phyloP scores from a whole-genome alignment of 768 basidiomycete genomes.

The Mycena sanguinolenta region DNA sequence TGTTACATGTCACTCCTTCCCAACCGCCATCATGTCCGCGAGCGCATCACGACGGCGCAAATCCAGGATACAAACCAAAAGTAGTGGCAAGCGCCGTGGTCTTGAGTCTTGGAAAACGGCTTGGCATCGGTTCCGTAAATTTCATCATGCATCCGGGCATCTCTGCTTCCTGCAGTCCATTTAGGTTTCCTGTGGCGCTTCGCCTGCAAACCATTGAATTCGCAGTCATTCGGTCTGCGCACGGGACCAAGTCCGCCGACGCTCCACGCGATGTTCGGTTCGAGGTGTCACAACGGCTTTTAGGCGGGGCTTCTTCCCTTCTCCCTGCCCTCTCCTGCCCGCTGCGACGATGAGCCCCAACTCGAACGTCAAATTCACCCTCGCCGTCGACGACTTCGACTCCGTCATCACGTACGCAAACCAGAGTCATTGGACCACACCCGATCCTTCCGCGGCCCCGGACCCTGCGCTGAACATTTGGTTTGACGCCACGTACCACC shows the following conservation, averaged over 20 bases:
- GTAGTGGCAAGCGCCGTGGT: too few relatives aligned
- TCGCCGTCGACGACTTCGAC: conserved; percentile 38
- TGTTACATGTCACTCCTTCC: too few relatives aligned
- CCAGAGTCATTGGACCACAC: conserved; percentile 36
- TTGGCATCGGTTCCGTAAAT: too few relatives aligned
- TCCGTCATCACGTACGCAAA: conserved; percentile 34
- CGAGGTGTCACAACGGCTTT: not conserved
- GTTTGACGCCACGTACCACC: conserved; percentile 36
- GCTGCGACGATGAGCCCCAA: not conserved
- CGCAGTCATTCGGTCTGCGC: conserved; percentile 13
- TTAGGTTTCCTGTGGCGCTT: too few relatives aligned
- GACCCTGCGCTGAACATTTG: conserved; percentile 26
- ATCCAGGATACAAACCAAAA: too few relatives aligned
- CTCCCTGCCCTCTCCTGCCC: not conserved
- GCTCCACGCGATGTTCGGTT: conserved; percentile 10
- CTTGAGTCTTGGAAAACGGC: too few relatives aligned
- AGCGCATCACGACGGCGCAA: too few relatives aligned
- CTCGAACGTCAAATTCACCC: conserved; percentile 18
- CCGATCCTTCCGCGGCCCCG: conserved; percentile 33
- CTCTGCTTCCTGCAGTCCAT: too few relatives aligned
- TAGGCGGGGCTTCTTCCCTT: not conserved
- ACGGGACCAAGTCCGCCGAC: conserved; percentile 24
- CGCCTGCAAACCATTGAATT: too few relatives aligned
- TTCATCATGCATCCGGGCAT: too few relatives aligned
- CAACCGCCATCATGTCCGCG: too few relatives aligned